Conservation (phyloP, 2,329 filamentous ascomycete genomes). For the Colletotrichum horii region DNA sequence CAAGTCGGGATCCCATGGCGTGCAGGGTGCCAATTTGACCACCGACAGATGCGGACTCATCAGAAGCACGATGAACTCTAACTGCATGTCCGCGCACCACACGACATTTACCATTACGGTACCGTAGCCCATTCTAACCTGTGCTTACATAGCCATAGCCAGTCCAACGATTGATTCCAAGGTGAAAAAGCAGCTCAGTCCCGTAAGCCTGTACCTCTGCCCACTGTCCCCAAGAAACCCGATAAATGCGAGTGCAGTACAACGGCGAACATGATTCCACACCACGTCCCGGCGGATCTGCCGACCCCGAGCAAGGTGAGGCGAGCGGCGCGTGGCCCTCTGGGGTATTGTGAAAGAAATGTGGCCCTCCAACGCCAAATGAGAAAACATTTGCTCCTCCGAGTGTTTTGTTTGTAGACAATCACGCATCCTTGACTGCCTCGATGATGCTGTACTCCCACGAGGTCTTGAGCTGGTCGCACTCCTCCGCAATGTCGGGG, state of each 20-base stretch:
- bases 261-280: background rate
- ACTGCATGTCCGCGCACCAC: background rate
- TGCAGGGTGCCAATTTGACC: background rate
- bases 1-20: background rate
- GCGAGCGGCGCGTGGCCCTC: background rate
- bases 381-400: background rate
- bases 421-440: constrained; percentile 50
- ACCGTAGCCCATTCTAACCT: background rate
- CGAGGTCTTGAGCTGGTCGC: constrained; percentile 55
- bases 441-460: constrained; percentile 66
- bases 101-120: background rate
- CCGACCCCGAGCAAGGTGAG: background rate
- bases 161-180: background rate
- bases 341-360: constrained; percentile 17
- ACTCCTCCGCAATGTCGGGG: constrained; percentile 58
- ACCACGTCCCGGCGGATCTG: background rate
- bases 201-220: background rate
- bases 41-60: background rate
- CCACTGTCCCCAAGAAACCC: background rate
- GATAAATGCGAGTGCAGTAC: background rate
- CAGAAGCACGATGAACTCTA: background rate
- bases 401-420: background rate
- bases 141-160: background rate
- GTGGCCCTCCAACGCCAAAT: constrained; percentile 13
- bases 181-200: background rate